Conservation (phyloP, 306 rosid species). For the Vigna mungo region DNA sequence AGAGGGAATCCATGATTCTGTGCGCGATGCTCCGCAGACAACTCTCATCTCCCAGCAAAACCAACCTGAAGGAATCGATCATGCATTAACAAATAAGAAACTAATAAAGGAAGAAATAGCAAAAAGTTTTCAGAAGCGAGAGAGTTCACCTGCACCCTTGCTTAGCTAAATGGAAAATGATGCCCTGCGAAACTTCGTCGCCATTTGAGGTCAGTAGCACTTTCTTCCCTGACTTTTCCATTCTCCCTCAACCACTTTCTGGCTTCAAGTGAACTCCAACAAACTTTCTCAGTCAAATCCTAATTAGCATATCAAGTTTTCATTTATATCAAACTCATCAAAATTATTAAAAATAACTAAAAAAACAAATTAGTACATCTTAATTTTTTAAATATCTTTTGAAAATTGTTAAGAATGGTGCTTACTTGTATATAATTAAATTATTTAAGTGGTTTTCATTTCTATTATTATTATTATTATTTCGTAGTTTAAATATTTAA, state of each 20-base stretch:
- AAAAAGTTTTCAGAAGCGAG: background rate
- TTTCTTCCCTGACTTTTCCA: conserved; percentile 53
- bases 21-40: conserved; percentile 44
- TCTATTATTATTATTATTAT: too few relatives aligned
- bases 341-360: background rate
- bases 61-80: conserved; percentile 55
- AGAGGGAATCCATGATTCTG: conserved; percentile 50
- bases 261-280: background rate
- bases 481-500: too few relatives aligned
- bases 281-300: background rate
- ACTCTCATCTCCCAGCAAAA: conserved; percentile 75
- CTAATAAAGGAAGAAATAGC: background rate
- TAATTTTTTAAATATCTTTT: too few relatives aligned
- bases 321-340: too few relatives aligned
- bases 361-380: too few relatives aligned
- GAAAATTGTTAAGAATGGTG: too few relatives aligned
- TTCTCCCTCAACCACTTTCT: background rate
- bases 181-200: conserved; percentile 67
- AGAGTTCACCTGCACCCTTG: conserved; percentile 78
- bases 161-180: conserved; percentile 74
- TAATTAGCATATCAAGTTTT: too few relatives aligned
- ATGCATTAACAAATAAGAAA: background rate
- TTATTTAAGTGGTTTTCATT: too few relatives aligned
- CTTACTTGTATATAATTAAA: too few relatives aligned
- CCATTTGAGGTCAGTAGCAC: conserved; percentile 76